Evolutionary conservation across 2,329 filamentous ascomycete genomes (phyloP), one percentile per base, ranked within the genome.

Genomic region (Fusarium cicatricum): DNA sequence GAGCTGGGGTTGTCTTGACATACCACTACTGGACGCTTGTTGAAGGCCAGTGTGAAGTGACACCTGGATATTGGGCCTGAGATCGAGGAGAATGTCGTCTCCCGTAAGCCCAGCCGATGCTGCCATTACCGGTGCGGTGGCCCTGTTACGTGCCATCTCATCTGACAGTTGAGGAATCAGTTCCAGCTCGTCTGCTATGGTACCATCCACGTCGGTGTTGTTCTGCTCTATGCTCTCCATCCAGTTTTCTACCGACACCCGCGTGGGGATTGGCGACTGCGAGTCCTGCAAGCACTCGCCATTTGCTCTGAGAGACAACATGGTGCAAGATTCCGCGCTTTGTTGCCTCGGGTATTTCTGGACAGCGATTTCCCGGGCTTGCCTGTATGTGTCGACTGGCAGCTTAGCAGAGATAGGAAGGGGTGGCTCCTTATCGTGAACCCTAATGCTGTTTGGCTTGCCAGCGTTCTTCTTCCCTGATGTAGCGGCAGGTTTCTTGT

Each of bases 181-280:
- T 4, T 17, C 16, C 26, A 14, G 10, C 1, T n/a, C 29, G 29
- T 15, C 14, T 41, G 39, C 21, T 14, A 11, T 31, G n/a, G 28
- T 40, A n/a, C 16, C 41, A 26, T 28, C 7, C 11, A 17, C 10
- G n/a, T n/a, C n/a, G n/a, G n/a, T n/a, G n/a, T n/a, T n/a, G n/a
- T n/a, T n/a, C n/a, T n/a, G n/a, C 14, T 47, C 32, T 10, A 60
- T 28, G 11, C 32, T 17, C 4, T 36, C 19, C 8, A 62, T 52
- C 59, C 59, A 62, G 12, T 19, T 37, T 19, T 17, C 16, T 9
- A 62, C 43, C 5, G 37, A 40, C 3, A 21, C 21, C 19, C 26
- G 23, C 29, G 19, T 29, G 17, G 56, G 40, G n/a, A 26, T n/a
- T 7, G 28, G 38, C n/a, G 37, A 39, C 6, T 29, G 26, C 14